phyloP scores from a whole-genome alignment of 768 basidiomycete genomes.

The Pleurotus sapidus region DNA sequence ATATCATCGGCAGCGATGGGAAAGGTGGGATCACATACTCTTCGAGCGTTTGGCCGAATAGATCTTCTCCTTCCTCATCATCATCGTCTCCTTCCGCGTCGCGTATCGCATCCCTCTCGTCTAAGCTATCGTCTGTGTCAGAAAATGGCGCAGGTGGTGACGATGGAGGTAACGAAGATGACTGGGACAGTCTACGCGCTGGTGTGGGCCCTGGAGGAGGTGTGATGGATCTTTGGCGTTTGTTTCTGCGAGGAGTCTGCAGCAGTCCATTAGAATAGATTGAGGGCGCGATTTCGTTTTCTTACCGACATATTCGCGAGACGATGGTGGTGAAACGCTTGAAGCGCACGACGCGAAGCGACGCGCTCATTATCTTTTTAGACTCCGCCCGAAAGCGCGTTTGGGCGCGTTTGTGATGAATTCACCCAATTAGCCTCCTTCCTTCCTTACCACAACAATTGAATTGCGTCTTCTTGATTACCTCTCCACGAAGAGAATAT shows the following conservation, averaged over 20 bases:
- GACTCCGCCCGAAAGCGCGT: slow-evolving; percentile 45
- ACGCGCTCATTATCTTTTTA: slow-evolving; percentile 26
- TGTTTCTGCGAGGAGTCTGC: slow-evolving; percentile 49
- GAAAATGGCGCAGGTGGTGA: slow-evolving; percentile 82
- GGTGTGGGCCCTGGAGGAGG: slow-evolving; percentile 44
- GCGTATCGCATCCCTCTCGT: slow-evolving; percentile 63
- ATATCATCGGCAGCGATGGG: slow-evolving; percentile 10
- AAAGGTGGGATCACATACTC: slow-evolving; percentile 43
- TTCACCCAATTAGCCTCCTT: too few species aligned
- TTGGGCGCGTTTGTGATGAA: neutral
- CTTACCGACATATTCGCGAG: slow-evolving; percentile 1
- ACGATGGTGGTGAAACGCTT: slow-evolving; percentile 15
- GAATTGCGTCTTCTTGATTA: too few species aligned
- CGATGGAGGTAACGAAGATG: slow-evolving; percentile 76
- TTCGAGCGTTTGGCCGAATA: slow-evolving; percentile 80
- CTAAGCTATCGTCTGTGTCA: slow-evolving; percentile 80
- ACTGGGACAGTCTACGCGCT: slow-evolving; percentile 56
- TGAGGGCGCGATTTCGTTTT: slow-evolving; percentile 26
- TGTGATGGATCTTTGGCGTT: slow-evolving; percentile 61
- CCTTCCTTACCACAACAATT: too few species aligned
- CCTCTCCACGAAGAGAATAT: too few species aligned
- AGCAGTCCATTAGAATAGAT: slow-evolving; percentile 14
- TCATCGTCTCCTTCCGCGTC: slow-evolving; percentile 65
- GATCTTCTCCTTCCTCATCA: slow-evolving; percentile 77
- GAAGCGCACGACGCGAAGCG: slow-evolving; percentile 35